A percentile compares a stretch with the other conserved stretches of the same genome.
phyloP scores from a whole-genome alignment of 83 land plant genomes.

The Larix sibirica region DNA sequence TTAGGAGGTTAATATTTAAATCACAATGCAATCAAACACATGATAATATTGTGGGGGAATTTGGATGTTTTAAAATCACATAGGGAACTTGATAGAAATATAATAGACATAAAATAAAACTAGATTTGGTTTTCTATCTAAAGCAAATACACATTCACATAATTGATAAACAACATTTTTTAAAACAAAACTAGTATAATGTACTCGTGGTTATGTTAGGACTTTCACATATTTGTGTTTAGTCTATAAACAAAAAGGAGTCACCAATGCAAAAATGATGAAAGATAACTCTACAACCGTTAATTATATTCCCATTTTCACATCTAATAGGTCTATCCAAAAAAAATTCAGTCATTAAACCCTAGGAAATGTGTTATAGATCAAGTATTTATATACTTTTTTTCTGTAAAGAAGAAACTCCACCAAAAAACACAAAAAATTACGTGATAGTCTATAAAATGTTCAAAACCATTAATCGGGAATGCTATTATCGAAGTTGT shows the following conservation, averaged over 20 bases:
- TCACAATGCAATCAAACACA: not conserved
- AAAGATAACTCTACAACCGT: no score
- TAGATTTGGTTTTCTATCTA: not conserved
- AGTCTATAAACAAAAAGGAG: not conserved
- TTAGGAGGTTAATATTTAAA: constrained; percentile 39
- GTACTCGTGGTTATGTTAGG: not conserved
- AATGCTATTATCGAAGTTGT: not conserved
- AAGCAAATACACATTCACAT: not conserved
- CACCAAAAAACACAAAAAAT: not conserved
- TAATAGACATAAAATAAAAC: not conserved
- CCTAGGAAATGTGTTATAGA: not conserved
- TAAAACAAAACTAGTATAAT: not conserved
- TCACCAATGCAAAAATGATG: no score
- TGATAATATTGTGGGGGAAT: not conserved
- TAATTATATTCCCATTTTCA: not conserved
- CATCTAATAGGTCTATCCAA: not conserved
- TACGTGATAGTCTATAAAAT: not conserved
- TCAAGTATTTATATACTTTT: not conserved
- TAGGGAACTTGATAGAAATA: not conserved
- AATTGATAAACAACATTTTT: not conserved
- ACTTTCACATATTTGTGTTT: not conserved
- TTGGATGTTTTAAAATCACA: not conserved
- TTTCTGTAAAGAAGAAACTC: not conserved
- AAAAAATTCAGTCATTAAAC: not conserved
- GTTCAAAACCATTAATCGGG: not conserved